These are phyloP conservation scores for Corynascus novoguineensis DNA, from an alignment of 495 filamentous ascomycete genomes.

Conservation along the genomic window DNA sequence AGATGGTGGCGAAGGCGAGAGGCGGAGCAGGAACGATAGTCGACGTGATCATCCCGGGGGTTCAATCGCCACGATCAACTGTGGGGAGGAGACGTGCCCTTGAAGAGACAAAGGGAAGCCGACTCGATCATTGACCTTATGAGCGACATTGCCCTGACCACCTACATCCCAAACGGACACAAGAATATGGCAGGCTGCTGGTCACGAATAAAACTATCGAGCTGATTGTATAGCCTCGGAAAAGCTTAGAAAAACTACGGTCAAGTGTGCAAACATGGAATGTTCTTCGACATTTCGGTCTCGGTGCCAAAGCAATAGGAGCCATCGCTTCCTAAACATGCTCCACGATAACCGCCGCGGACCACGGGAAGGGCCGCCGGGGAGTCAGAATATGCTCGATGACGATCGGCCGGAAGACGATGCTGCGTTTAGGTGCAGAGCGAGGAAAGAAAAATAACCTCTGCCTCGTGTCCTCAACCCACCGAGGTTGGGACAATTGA, in stretches of 20 bases:
- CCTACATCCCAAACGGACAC: neutral
- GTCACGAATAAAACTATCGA: neutral
- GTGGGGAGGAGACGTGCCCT: slow-evolving; percentile 2
- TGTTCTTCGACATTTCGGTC: neutral
- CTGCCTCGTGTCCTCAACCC: too few species aligned
- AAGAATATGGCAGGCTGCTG: neutral
- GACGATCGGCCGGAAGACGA: too few species aligned
- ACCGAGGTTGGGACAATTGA: too few species aligned
- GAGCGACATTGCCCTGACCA: neutral
- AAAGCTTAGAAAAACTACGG: neutral
- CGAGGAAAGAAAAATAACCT: too few species aligned
- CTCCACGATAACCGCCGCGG: too few species aligned
- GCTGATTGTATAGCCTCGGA: neutral
- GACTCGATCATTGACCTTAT: neutral
- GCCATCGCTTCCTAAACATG: neutral
- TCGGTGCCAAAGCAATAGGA: neutral
- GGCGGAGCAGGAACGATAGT: neutral
- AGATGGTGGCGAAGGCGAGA: neutral
- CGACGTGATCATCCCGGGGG: neutral
- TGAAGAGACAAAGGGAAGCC: neutral
- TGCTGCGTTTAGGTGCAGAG: too few species aligned
- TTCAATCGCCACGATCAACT: neutral
- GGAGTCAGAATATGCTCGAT: too few species aligned
- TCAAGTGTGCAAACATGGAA: neutral
- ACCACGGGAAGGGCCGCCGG: too few species aligned